Conservation (phyloP, 1,139 yeast species). For the Nadsonia starkeyi-henricii region DNA sequence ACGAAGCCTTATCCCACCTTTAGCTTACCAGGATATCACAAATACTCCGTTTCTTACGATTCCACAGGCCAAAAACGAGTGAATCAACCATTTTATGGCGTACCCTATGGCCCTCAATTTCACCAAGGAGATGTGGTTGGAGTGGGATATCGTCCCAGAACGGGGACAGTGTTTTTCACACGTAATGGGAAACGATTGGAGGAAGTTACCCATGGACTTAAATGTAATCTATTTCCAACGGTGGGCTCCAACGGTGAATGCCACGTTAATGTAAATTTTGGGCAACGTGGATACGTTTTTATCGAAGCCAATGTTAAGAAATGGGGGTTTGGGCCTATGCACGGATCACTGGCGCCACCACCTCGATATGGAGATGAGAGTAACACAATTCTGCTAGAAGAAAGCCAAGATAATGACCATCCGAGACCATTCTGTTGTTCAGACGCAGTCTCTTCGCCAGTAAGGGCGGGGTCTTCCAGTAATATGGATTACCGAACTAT, state of each 20-base stretch:
- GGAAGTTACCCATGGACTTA: constrained; percentile 71
- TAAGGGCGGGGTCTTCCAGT: too few species aligned
- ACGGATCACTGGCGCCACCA: constrained; percentile 61
- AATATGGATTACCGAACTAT: too few species aligned
- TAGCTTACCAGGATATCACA: constrained; percentile 73
- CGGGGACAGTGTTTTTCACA: constrained; percentile 78
- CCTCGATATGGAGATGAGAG: constrained; percentile 50
- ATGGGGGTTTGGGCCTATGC: constrained; percentile 77
- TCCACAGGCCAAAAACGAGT: constrained; percentile 70
- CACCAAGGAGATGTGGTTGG: constrained; percentile 86
- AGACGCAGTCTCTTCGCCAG: too few species aligned
- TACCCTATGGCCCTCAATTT: constrained; percentile 61
- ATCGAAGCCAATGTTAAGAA: constrained; percentile 91
- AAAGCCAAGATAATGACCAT: too few species aligned
- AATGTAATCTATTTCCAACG: constrained; percentile 73
- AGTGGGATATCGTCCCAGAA: constrained; percentile 66
- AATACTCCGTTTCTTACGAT: constrained; percentile 77
- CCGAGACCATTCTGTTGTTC: too few species aligned
- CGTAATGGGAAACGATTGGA: constrained; percentile 79
- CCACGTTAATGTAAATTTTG: constrained; percentile 67
- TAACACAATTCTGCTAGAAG: constrained; percentile 26
- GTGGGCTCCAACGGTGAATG: constrained; percentile 75
- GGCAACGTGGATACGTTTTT: constrained; percentile 85
- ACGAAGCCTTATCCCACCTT: constrained; percentile 86
- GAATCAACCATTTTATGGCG: constrained; percentile 64